Conservation (phyloP, 768 basidiomycete species). For the Xanthoconium stramineum region DNA sequence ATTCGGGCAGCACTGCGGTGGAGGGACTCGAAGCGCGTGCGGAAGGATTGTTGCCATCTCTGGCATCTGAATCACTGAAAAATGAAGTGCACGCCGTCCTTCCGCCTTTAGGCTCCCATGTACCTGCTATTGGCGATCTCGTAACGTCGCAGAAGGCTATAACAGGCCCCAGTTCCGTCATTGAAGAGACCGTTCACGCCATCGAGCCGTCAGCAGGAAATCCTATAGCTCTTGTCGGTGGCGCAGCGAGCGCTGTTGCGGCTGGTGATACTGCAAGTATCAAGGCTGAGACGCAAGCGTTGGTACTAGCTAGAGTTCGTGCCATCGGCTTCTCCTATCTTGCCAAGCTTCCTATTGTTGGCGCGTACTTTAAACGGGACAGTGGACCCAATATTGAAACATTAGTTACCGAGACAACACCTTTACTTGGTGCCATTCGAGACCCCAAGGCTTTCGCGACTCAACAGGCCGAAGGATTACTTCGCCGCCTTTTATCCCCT, state of each 20-base stretch:
- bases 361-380: constrained; percentile 18
- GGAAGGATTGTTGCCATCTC: background rate
- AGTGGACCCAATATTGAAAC: background rate
- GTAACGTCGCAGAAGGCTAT: background rate
- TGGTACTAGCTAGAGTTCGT: constrained; percentile 10
- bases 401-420: constrained; percentile 22
- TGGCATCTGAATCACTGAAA: background rate
- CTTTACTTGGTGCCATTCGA: constrained; percentile 21
- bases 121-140: too few relatives aligned
- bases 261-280: background rate
- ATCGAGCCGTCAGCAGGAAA: background rate
- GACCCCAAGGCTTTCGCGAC: constrained; percentile 23
- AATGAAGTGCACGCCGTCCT: background rate
- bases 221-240: background rate
- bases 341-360: constrained; percentile 22
- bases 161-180: background rate
- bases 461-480: constrained; percentile 13
- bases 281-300: constrained; percentile 1
- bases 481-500: constrained; percentile 15
- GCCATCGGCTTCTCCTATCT: constrained; percentile 9
- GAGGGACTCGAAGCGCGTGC: background rate
- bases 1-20: background rate
- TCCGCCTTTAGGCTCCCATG: background rate
- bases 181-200: background rate
- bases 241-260: background rate